Evolutionary conservation across 179 eudicot genomes (phyloP).

Genomic region (Silene noctiflora): DNA sequence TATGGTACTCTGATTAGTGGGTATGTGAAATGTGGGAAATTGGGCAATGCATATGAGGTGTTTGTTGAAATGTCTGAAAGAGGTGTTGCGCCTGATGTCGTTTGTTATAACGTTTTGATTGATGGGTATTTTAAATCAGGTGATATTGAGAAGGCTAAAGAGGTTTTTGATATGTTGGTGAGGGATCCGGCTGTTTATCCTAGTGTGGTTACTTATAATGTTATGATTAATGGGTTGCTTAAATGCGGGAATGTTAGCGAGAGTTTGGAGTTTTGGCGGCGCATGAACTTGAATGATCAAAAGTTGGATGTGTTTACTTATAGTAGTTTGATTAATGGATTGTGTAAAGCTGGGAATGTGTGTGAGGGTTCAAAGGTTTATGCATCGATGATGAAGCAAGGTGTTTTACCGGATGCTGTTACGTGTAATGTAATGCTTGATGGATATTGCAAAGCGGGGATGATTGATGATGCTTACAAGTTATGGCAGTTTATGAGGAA

Average conservation of each 20-base stretch:
- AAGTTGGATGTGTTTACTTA: slow-evolving; percentile 62
- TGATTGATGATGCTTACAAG: slow-evolving; percentile 39
- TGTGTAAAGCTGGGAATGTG: slow-evolving; percentile 62
- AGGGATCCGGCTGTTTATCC: slow-evolving; percentile 50
- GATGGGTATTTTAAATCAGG: slow-evolving; percentile 68
- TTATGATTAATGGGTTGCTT: slow-evolving; percentile 66
- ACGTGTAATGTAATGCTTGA: slow-evolving; percentile 65
- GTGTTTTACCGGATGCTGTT: slow-evolving; percentile 55
- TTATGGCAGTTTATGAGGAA: slow-evolving; percentile 66
- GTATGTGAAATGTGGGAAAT: slow-evolving; percentile 42
- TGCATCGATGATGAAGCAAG: slow-evolving; percentile 49
- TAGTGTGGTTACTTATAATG: slow-evolving; percentile 65
- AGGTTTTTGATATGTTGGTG: slow-evolving; percentile 55
- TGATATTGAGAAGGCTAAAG: slow-evolving; percentile 39
- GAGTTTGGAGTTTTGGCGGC: slow-evolving; percentile 56
- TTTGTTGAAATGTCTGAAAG: slow-evolving; percentile 75
- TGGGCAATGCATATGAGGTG: slow-evolving; percentile 48
- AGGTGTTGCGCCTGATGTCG: slow-evolving; percentile 60
- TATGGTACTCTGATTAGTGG: slow-evolving; percentile 66
- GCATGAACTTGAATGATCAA: slow-evolving; percentile 59
- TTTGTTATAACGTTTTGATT: slow-evolving; percentile 69
- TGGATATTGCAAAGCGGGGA: slow-evolving; percentile 63
- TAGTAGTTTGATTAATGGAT: slow-evolving; percentile 64
- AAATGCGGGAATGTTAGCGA: slow-evolving; percentile 56
- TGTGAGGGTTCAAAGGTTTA: slow-evolving; percentile 55